A percentile compares a stretch with the other conserved stretches of the same genome.
Evolutionary conservation across 768 basidiomycete species (phyloP).

Genomic region (Agrocybe pediades): DNA sequence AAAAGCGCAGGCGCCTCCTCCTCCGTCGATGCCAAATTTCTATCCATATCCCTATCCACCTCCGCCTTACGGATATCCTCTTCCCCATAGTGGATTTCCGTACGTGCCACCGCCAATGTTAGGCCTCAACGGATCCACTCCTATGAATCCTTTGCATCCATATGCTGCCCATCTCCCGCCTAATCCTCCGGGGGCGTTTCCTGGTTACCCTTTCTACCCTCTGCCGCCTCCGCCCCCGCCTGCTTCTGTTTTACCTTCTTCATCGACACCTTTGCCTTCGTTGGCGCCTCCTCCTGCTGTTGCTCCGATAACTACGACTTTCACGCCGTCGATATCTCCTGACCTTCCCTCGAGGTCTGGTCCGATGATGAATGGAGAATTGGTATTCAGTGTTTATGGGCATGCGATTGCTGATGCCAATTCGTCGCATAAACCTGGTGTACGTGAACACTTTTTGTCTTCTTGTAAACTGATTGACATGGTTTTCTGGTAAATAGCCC

Average conservation of each 20-base stretch:
- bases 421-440: not conserved
- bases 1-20: not conserved
- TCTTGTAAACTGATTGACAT: not conserved
- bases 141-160: slow-evolving; percentile 5
- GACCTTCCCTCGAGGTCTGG: no score
- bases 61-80: slow-evolving; percentile 11
- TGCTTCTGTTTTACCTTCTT: not conserved
- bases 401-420: no score
- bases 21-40: slow-evolving; percentile 1
- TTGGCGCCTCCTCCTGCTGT: not conserved
- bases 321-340: not conserved
- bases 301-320: not conserved
- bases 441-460: not conserved
- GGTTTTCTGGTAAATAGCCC: not conserved
- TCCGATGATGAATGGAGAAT: no score
- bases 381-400: not conserved
- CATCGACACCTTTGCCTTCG: no score
- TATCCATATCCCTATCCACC: slow-evolving; percentile 21
- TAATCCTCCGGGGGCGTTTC: not conserved
- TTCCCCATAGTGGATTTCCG: slow-evolving; percentile 10
- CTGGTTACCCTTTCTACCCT: slow-evolving; percentile 8
- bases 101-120: slow-evolving; percentile 17
- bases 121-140: not conserved
- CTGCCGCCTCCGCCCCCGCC: not conserved
- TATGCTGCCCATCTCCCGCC: slow-evolving; percentile 2